Conservation (phyloP, 768 basidiomycete species). For the Boletus pseudo-olivaceus region DNA sequence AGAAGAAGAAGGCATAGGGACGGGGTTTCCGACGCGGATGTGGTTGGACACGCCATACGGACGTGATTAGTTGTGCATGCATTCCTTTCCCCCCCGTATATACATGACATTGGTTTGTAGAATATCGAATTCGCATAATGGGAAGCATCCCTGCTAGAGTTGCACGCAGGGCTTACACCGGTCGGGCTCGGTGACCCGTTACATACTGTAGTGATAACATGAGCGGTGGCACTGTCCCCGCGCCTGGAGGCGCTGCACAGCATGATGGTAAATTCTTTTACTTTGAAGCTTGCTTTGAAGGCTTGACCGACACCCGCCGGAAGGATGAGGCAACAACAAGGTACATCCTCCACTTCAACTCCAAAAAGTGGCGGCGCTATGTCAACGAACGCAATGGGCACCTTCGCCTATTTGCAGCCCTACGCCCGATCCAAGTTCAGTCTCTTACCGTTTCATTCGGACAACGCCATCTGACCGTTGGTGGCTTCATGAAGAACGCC, state of each 20-base stretch:
- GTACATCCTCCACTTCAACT: background rate
- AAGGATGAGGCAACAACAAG: slow-evolving; percentile 8
- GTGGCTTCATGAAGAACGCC: slow-evolving; percentile 22
- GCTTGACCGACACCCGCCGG: background rate
- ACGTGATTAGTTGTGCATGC: background rate
- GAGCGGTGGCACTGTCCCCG: no score
- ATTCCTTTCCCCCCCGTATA: background rate
- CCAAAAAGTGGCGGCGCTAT: background rate
- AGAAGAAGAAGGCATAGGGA: slow-evolving; percentile 64
- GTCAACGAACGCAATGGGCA: slow-evolving; percentile 18
- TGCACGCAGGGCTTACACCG: no score
- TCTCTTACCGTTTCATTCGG: slow-evolving; percentile 1
- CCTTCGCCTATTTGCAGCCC: slow-evolving; percentile 27
- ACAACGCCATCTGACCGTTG: slow-evolving; percentile 14
- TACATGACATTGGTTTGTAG: background rate
- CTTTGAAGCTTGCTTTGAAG: no score
- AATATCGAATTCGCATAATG: background rate
- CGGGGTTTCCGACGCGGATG: background rate
- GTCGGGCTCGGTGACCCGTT: no score
- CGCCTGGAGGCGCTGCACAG: no score
- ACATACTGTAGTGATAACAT: no score
- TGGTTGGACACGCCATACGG: background rate
- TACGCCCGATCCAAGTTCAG: slow-evolving; percentile 32
- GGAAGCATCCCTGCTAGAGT: background rate
- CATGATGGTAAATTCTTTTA: no score